phyloP scores from a whole-genome alignment of 768 basidiomycete species.

The Termitomyces sp. region DNA sequence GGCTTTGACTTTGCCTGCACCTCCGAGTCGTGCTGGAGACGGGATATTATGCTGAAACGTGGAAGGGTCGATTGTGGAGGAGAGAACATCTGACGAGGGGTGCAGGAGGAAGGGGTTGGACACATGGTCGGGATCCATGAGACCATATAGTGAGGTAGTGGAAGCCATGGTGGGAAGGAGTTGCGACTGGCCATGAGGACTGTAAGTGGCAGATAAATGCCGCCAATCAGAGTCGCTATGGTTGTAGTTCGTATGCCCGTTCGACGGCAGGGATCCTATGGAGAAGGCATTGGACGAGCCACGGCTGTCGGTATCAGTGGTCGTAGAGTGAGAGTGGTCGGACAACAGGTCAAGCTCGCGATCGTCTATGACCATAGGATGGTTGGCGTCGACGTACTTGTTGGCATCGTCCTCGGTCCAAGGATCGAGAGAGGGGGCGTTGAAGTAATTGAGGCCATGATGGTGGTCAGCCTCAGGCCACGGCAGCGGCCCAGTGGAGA shows the following conservation, averaged over 20 bases:
- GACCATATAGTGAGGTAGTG: not conserved
- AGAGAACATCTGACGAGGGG: not conserved
- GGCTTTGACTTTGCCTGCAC: not conserved
- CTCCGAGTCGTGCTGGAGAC: not conserved
- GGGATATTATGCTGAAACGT: conserved; percentile 7
- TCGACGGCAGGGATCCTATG: conserved; percentile 7
- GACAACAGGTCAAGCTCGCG: conserved; percentile 15
- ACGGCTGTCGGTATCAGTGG: conserved; percentile 13
- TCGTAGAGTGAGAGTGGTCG: conserved; percentile 14
- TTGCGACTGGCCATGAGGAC: conserved; percentile 4
- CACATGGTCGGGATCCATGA: conserved; percentile 3
- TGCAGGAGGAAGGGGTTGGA: conserved; percentile 2
- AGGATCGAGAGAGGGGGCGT: not conserved
- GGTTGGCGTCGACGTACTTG: conserved; percentile 10
- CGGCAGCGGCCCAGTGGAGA: not conserved
- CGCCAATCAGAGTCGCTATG: conserved; percentile 9
- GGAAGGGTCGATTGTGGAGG: conserved; percentile 6
- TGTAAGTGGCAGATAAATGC: conserved; percentile 4
- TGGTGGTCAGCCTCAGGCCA: conserved; percentile 16
- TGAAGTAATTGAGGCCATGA: conserved; percentile 1
- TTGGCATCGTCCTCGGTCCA: conserved; percentile 10
- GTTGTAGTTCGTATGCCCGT: not conserved
- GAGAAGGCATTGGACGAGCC: conserved; percentile 14
- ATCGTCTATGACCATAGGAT: conserved; percentile 10
- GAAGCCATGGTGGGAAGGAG: conserved; percentile 9